Conservation (phyloP, 345 rosid genomes). For the Lumnitzera racemosa region DNA sequence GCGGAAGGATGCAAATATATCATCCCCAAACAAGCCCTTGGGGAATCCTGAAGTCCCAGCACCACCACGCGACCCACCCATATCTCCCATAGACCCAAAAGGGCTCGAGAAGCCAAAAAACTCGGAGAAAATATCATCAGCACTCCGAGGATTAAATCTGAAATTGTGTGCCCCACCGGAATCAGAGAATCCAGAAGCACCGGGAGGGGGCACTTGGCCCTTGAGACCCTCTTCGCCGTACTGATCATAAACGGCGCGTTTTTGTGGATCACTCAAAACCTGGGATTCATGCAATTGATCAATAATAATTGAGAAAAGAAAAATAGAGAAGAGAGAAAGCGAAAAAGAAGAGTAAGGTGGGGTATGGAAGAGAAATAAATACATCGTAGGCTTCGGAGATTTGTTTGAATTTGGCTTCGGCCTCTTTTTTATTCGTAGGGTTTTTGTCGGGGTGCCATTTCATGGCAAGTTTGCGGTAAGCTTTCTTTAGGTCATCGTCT, state of each 20-base stretch:
- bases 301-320: no score
- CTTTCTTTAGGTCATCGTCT: constrained; percentile 84
- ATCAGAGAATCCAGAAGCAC: constrained; percentile 40
- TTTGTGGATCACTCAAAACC: constrained; percentile 82
- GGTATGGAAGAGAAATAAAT: neutral
- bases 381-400: constrained; percentile 96
- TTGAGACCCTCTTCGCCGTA: constrained; percentile 84
- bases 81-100: constrained; percentile 47
- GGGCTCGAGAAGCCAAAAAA: constrained; percentile 71
- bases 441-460: constrained; percentile 93
- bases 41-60: constrained; percentile 41
- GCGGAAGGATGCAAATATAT: constrained; percentile 42
- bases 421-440: constrained; percentile 75
- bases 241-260: constrained; percentile 76
- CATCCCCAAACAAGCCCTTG: constrained; percentile 53
- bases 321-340: neutral
- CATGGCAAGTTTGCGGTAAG: constrained; percentile 86
- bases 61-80: constrained; percentile 36
- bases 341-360: neutral
- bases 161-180: constrained; percentile 36
- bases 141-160: constrained; percentile 68
- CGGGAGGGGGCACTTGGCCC: constrained; percentile 76
- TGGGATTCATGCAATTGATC: constrained; percentile 4
- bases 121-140: constrained; percentile 82
- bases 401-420: constrained; percentile 88